These are phyloP conservation scores for Penicillium soppii DNA, from an alignment of 495 filamentous ascomycete genomes.

Conservation along the genomic window DNA sequence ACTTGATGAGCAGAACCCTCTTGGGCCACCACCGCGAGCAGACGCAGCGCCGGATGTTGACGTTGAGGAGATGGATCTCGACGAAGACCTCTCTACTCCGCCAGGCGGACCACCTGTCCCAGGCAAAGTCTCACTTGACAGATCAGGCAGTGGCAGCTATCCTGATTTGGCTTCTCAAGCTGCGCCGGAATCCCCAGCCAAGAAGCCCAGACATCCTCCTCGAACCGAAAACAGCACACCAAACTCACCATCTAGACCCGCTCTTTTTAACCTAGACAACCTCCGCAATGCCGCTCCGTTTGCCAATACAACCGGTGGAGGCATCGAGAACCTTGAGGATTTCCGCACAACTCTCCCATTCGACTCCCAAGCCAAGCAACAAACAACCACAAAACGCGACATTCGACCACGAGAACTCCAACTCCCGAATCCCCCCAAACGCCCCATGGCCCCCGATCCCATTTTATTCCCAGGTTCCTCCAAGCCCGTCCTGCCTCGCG, in stretches of 20 bases:
- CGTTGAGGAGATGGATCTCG: conserved; percentile 52
- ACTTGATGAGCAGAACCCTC: conserved; percentile 16
- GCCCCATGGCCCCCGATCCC: conserved; percentile 38
- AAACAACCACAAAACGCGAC: conserved; percentile 24
- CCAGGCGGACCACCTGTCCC: conserved; percentile 6
- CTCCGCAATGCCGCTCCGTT: conserved; percentile 69
- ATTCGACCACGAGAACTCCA: conserved; percentile 41
- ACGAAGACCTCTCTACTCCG: conserved; percentile 33
- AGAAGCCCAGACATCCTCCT: conserved; percentile 24
- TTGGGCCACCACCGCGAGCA: conserved; percentile 9
- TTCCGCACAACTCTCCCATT: conserved; percentile 71
- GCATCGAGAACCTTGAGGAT: conserved; percentile 64
- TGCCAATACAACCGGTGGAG: conserved; percentile 47
- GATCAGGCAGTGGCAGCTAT: conserved; percentile 9
- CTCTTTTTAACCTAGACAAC: conserved; percentile 56
- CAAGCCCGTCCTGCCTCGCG: conserved; percentile 31
- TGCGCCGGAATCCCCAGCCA: conserved; percentile 16
- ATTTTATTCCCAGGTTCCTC: conserved; percentile 21
- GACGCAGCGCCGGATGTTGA: conserved; percentile 10
- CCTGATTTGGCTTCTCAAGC: conserved; percentile 18
- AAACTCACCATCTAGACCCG: conserved; percentile 38
- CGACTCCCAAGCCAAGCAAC: conserved; percentile 54
- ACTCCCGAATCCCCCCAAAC: conserved; percentile 64
- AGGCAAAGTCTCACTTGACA: neutral
- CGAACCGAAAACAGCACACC: conserved; percentile 40